Evolutionary conservation across 169 alveolate species (phyloP), one percentile per base, ranked within the genome.

Genomic region (Plasmodium billcollinsi): DNA sequence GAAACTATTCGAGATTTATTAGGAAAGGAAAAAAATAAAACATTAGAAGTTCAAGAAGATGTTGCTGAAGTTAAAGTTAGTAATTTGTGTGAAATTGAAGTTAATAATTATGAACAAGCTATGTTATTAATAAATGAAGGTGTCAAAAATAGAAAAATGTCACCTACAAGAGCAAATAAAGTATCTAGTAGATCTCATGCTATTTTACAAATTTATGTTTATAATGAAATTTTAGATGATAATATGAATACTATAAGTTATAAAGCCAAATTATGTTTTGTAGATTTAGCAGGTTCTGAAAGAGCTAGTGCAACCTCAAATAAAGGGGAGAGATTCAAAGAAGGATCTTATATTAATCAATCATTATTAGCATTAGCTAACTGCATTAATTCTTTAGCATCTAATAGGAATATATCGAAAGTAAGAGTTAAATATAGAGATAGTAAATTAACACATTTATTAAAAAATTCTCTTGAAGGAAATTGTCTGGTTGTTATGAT

Each of bases 281-380:
- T 98, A 45, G 99, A 98, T 93, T 95, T 98, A 69, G 99, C 99
- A 2, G 96, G 99, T 1, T 96, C 99, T 76, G 99, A 98, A 94
- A 96, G 99, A 91, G 98, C 97, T 39, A 97, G 98, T 56, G 98
- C 96, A 58, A 97, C 98, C 3, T 98, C 96, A 71, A 97, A 97
- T 67, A 94, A 97, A 85, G 99, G 98, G 15, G 96, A 96, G 7
- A 88, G 99, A 70, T 95, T 97, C 29, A 95, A 97, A 90, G 99
- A 98, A 93, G 99, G 99, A 21, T 97, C 99, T 3, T 97, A 97
- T 88, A 98, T 98, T 70, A 98, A 98, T 93, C 97, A 97, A 71
- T 97, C 99, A 18, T 94, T 98, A 69, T 94, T 98, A 75, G 99
- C 99, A 39, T 93, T 98, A 61, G 99, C 99, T 49, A 98, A 98